Base-by-base conservation (phyloP, 495 filamentous ascomycete species). In the Neurospora discreta region DNA sequence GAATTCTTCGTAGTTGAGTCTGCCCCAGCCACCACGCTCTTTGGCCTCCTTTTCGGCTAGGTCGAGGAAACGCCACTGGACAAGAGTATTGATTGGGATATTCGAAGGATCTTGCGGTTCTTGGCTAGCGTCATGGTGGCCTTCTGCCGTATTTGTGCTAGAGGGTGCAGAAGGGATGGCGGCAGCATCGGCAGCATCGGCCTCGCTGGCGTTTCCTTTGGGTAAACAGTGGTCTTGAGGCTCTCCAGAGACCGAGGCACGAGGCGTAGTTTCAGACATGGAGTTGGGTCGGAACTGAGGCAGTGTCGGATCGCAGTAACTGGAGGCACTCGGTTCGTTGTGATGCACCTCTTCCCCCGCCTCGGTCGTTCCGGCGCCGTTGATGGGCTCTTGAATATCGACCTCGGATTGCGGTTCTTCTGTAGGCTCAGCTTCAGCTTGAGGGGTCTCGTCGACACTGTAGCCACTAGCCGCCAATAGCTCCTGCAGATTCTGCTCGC, bases 1-100 rank as follows among this genome's bases (percentile, higher is more conserved):
- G 78, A 95, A 95, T 80, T 96, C 93, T 3, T 86, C 82, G 68
- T 88, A 92, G 75, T 80, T 90, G 23, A 96, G 80, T 74, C 87
- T 86, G 1, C 90, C 93, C 75, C 90, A 92, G 0, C 89, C 90
- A 11, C 92, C 92, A n/a, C 91, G 85, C 68, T 85, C 81, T 71
- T 83, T 86, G 11, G 90, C 88, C 78, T 94, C 90, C 69, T 85
- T 80, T 75, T 90, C 90, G 5, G 89, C 85, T 30, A 84, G 75
- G 71, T 92, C 87, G n/a, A 90, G 85, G 16, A 83, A 83, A 74
- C 87, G 85, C 73, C 90, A 87, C 18, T 80, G 75, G 42, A 83
- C 80, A 11, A 86, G 73, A 2, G 82, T 82, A 26, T 76, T 74
- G 40, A 68, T 76, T 18, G 79, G 46, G 30, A 84, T 74, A 44